These are phyloP conservation scores for Butyriboletus loyo DNA, from an alignment of 768 basidiomycete genomes.

Conservation along the genomic window DNA sequence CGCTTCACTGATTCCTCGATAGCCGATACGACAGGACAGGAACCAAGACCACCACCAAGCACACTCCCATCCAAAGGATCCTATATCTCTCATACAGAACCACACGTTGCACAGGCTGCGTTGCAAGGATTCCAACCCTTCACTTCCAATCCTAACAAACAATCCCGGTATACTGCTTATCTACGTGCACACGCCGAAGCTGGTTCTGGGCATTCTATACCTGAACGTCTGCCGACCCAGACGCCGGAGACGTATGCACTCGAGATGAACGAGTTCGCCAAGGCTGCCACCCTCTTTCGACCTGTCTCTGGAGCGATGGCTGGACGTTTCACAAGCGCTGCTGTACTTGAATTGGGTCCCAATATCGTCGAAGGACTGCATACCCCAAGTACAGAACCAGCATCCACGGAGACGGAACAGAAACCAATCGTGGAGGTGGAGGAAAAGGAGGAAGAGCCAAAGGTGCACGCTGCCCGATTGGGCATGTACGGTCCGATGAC, in stretches of 20 bases:
- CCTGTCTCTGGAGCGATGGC: conserved; percentile 93
- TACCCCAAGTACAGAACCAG: conserved; percentile 43
- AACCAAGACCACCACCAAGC: conserved; percentile 14
- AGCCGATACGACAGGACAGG: conserved; percentile 25
- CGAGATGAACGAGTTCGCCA: conserved; percentile 84
- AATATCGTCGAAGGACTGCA: conserved; percentile 66
- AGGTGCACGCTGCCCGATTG: conserved; percentile 73
- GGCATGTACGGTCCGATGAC: conserved; percentile 93
- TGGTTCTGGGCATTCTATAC: conserved; percentile 42
- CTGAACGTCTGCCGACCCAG: conserved; percentile 55
- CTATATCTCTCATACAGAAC: conserved; percentile 60
- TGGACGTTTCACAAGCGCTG: conserved; percentile 84
- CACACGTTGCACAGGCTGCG: conserved; percentile 82
- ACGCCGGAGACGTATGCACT: conserved; percentile 67
- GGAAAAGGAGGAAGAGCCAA: conserved; percentile 65
- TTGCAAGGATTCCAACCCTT: conserved; percentile 90
- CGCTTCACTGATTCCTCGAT: conserved; percentile 24
- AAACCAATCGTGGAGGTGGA: conserved; percentile 40
- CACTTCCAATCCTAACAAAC: conserved; percentile 68
- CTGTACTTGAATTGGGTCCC: conserved; percentile 63
- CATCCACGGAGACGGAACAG: conserved; percentile 39
- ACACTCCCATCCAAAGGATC: conserved; percentile 28
- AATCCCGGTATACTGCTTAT: conserved; percentile 81
- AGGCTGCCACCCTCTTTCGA: conserved; percentile 86
- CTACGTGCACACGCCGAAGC: conserved; percentile 67